Evolutionary conservation across 192 early-diverging fungal genomes (phyloP), one percentile per base, ranked within the genome.

Genomic region (Backusella macrospora): DNA sequence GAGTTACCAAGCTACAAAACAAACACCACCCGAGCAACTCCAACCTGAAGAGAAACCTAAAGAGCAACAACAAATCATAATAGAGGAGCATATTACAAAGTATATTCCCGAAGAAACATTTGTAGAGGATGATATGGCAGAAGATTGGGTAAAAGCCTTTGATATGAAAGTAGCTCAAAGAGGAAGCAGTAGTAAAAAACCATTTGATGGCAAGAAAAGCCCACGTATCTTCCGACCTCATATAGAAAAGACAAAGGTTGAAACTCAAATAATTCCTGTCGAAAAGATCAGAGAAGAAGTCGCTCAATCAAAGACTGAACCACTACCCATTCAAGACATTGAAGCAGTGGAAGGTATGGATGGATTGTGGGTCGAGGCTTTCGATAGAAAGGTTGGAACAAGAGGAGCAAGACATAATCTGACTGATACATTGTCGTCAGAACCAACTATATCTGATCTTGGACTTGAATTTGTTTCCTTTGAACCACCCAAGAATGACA

Each of bases 291-390:
- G 12, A n/a, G 45, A 47, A 34, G 9, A 16, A 29, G 29, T 38
- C 5, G 37, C 13, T 18, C 15, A n/a, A 1, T 16, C n/a, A 6
- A 34, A 34, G 29, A 5, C 21, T 13, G 29, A 59, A 6, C 37
- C 29, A 21, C 18, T 21, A 38, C 15, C 47, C 3, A 65, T 39
- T 21, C 23, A 45, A 5, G 66, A 69, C 1, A 9, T 21, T 26
- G 49, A 55, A 9, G 38, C 14, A 7, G 0, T 62, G 3, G 59
- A 45, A 39, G 78, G 74, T 1, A 65, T 75, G 21, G 65, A 79
- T 72, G 43, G 0, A 12, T 26, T 62, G 68, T 79, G 78, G 78
- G 70, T 79, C 4, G 62, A 79, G 45, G 78, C 78, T 18, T 79
- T 79, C 72, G 73, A 79, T 52, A 47, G 40, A 55, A 79, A 79